phyloP scores from a whole-genome alignment of 1,139 yeast species.

The Taphrina populina region DNA sequence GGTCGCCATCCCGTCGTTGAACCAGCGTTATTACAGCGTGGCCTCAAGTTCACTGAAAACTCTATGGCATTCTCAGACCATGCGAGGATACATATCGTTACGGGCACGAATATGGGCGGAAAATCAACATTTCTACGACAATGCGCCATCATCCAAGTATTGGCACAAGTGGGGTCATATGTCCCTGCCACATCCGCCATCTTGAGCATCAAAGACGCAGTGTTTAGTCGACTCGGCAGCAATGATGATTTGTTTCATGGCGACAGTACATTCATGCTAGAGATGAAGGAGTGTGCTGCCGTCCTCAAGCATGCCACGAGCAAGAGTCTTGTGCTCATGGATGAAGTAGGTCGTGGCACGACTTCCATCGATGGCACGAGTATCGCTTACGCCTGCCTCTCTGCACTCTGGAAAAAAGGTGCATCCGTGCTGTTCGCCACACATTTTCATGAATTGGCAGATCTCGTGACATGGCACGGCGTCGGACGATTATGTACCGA shows the following conservation, averaged over 20 bases:
- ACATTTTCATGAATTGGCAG: conserved; percentile 60
- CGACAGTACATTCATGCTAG: conserved; percentile 94
- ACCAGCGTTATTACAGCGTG: conserved; percentile 53
- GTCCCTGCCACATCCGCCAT: conserved; percentile 64
- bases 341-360: conserved; percentile 96
- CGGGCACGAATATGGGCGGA: conserved; percentile 90
- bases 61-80: conserved; percentile 57
- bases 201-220: conserved; percentile 77
- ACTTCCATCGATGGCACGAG: conserved; percentile 87
- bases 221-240: conserved; percentile 62
- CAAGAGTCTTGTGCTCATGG: conserved; percentile 78
- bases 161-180: conserved; percentile 41
- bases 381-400: conserved; percentile 78
- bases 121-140: conserved; percentile 88
- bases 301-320: conserved; percentile 75
- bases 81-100: conserved; percentile 55
- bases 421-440: conserved; percentile 89
- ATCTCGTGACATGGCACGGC: conserved; percentile 34
- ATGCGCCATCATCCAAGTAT: conserved; percentile 74
- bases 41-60: conserved; percentile 58
- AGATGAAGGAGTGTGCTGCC: conserved; percentile 90
- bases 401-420: conserved; percentile 57
- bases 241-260: conserved; percentile 78
- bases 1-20: conserved; percentile 94
- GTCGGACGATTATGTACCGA: conserved; percentile 17